Percentiles rank a stretch among this genome's conserved stretches.
Conservation (phyloP, 768 basidiomycete genomes). For the Melanogaster broomeanus region DNA sequence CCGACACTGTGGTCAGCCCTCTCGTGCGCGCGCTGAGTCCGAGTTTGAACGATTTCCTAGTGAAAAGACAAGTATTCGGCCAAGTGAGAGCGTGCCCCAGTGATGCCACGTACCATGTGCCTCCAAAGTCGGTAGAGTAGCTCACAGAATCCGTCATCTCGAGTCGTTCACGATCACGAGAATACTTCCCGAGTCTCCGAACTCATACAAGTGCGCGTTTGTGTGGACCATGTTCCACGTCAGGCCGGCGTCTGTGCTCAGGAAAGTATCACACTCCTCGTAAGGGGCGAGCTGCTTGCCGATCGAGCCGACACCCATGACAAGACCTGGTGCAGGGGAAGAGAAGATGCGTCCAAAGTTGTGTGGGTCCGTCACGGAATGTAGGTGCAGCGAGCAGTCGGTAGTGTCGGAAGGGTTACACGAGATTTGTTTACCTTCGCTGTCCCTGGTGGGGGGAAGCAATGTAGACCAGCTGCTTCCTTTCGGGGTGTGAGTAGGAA, state of each 20-base stretch:
- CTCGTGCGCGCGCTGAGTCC: conserved; percentile 71
- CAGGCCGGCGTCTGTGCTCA: conserved; percentile 87
- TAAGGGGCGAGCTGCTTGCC: conserved; percentile 70
- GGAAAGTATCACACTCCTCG: conserved; percentile 89
- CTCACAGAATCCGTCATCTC: conserved; percentile 63
- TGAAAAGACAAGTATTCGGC: not conserved
- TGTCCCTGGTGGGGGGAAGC: conserved; percentile 56
- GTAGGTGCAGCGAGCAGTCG: conserved; percentile 83
- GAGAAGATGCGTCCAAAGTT: conserved; percentile 96
- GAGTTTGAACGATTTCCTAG: conserved; percentile 71
- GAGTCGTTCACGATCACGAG: conserved; percentile 86
- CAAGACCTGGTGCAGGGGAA: conserved; percentile 89
- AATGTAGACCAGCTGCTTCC: conserved; percentile 79
- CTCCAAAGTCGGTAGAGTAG: conserved; percentile 84
- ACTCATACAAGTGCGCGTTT: conserved; percentile 92
- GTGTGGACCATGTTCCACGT: conserved; percentile 77
- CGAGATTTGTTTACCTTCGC: conserved; percentile 54
- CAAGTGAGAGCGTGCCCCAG: not conserved
- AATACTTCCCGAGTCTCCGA: conserved; percentile 87
- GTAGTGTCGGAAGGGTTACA: conserved; percentile 63
- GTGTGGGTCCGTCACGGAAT: conserved; percentile 90
- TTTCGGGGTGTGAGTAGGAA: conserved; percentile 12
- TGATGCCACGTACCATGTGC: conserved; percentile 66
- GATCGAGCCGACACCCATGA: conserved; percentile 95
- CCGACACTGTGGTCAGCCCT: conserved; percentile 85